phyloP scores from a whole-genome alignment of 2,329 filamentous ascomycete genomes.

The Clonostachys byssicola region DNA sequence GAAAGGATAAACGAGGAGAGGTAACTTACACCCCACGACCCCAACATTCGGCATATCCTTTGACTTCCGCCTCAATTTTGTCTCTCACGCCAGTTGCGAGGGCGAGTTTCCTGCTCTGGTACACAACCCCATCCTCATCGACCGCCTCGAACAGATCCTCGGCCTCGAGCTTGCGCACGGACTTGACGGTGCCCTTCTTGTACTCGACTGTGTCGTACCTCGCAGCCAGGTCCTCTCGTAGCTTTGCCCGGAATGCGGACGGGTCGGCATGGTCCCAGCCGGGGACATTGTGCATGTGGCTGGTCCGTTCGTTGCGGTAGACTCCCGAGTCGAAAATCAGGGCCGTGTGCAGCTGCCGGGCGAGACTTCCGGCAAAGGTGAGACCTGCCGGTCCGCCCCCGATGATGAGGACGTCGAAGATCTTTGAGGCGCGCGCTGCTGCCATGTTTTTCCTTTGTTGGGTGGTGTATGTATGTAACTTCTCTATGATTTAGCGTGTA shows the following conservation, averaged over 20 bases:
- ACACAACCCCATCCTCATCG: constrained; percentile 35
- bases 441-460: too few species aligned
- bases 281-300: constrained; percentile 42
- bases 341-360: constrained; percentile 40
- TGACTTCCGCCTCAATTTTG: constrained; percentile 37
- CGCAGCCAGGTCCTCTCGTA: constrained; percentile 20
- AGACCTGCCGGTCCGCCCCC: constrained; percentile 50
- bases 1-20: background rate
- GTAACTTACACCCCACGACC: constrained; percentile 39
- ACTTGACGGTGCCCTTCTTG: constrained; percentile 15
- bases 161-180: constrained; percentile 17
- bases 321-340: constrained; percentile 44
- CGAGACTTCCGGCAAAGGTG: constrained; percentile 37
- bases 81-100: constrained; percentile 51
- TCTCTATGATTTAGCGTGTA: too few species aligned
- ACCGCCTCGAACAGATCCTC: constrained; percentile 25
- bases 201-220: constrained; percentile 28
- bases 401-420: constrained; percentile 47
- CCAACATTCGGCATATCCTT: constrained; percentile 53
- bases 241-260: constrained; percentile 24
- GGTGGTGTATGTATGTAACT: too few species aligned
- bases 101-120: constrained; percentile 46
- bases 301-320: constrained; percentile 43
- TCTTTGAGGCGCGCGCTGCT: constrained; percentile 4
- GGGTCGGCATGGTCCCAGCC: constrained; percentile 32